Percentiles rank a stretch among this genome's conserved stretches.
Evolutionary conservation across 169 alveolate species (phyloP).

Genomic region (Cryptosporidium ryanae): DNA sequence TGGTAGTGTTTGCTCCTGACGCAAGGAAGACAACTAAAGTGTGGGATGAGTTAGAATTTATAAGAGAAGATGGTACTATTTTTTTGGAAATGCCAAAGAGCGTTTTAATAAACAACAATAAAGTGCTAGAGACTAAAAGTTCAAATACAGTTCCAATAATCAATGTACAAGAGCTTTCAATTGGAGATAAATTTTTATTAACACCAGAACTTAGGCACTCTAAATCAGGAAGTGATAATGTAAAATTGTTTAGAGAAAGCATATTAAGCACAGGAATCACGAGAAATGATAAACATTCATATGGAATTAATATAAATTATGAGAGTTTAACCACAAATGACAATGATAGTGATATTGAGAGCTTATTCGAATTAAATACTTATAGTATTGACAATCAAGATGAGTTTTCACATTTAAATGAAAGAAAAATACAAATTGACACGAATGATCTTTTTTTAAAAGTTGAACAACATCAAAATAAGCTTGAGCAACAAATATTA

Average conservation of each 20-base stretch:
- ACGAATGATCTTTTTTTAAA: background rate
- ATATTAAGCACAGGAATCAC: slow-evolving; percentile 52
- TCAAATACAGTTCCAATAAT: background rate
- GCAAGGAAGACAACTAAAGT: slow-evolving; percentile 43
- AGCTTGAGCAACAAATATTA: too few relatives aligned
- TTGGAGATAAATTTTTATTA: background rate
- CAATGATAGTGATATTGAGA: slow-evolving; percentile 41
- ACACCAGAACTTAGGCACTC: slow-evolving; percentile 17
- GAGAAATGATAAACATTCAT: background rate
- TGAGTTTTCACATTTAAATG: background rate
- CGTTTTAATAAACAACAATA: background rate
- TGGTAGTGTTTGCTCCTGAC: slow-evolving; percentile 45
- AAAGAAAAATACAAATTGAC: background rate
- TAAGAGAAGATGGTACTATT: background rate
- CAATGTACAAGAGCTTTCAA: slow-evolving; percentile 17
- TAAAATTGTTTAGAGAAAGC: slow-evolving; percentile 39
- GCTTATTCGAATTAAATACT: background rate
- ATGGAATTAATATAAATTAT: slow-evolving; percentile 6
- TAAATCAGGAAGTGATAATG: background rate
- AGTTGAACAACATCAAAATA: too few relatives aligned
- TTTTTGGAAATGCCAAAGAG: slow-evolving; percentile 15
- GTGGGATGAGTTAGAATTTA: slow-evolving; percentile 1
- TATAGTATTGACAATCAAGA: background rate
- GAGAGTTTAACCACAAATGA: slow-evolving; percentile 8
- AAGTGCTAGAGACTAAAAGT: background rate